These are phyloP conservation scores for Cryptosporidium muris DNA, from an alignment of 169 alveolate species.

Conservation along the genomic window DNA sequence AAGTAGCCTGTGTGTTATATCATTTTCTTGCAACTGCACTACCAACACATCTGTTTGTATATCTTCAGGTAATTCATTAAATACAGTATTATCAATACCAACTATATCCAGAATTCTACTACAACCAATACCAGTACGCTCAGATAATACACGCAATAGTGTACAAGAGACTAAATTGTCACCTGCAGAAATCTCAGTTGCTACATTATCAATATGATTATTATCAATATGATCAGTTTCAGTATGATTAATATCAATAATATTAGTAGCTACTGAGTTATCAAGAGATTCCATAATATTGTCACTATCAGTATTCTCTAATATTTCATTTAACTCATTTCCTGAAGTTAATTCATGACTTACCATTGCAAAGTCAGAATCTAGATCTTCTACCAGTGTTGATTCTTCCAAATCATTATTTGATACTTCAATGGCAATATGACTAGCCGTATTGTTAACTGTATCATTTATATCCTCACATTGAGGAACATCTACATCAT, in stretches of 20 bases:
- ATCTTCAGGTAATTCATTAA: slow-evolving; percentile 54
- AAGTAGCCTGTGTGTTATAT: slow-evolving; percentile 41
- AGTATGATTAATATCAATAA: background rate
- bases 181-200: background rate
- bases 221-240: background rate
- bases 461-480: background rate
- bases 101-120: slow-evolving; percentile 54
- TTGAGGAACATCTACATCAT: background rate
- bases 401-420: background rate
- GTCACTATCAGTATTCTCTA: background rate
- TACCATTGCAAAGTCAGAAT: background rate
- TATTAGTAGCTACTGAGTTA: background rate
- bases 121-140: slow-evolving; percentile 20
- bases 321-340: background rate
- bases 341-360: background rate
- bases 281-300: background rate
- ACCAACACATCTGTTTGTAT: slow-evolving; percentile 62
- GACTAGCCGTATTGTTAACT: background rate
- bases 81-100: slow-evolving; percentile 50
- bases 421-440: background rate
- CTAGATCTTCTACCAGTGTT: background rate
- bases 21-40: slow-evolving; percentile 42
- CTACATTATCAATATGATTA: background rate
- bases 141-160: slow-evolving; percentile 26
- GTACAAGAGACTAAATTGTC: slow-evolving; percentile 2